Conservation (phyloP, 2,329 filamentous ascomycete species). For the Ploettnerulaceae sp. region DNA sequence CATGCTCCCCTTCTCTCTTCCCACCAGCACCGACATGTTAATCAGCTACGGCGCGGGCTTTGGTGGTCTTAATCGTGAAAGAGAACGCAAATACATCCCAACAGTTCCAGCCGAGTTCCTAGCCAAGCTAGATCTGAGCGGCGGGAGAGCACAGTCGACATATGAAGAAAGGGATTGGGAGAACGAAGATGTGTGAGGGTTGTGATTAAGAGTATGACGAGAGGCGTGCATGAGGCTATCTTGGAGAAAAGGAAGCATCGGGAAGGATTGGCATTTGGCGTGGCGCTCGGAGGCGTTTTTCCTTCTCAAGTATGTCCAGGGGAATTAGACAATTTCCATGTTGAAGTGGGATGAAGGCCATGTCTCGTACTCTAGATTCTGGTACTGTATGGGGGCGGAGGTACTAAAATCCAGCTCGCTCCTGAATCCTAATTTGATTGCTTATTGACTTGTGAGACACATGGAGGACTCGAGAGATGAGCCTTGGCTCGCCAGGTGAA, state of each 20-base stretch:
- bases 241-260: conserved; percentile 1
- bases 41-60: conserved; percentile 93
- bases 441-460: background rate
- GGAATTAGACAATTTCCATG: too few species aligned
- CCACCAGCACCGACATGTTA: conserved; percentile 95
- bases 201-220: background rate
- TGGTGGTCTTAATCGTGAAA: conserved; percentile 84
- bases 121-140: conserved; percentile 66
- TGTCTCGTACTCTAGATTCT: background rate
- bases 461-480: background rate
- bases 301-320: background rate
- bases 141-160: conserved; percentile 48
- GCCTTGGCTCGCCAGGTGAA: background rate
- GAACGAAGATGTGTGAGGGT: conserved; percentile 47
- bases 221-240: conserved; percentile 1
- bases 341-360: too few species aligned
- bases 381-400: too few species aligned
- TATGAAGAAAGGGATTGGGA: conserved; percentile 63
- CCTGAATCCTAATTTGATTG: background rate
- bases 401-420: too few species aligned
- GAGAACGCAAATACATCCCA: conserved; percentile 92
- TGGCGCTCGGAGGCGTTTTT: conserved; percentile 4
- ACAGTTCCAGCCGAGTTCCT: conserved; percentile 92
- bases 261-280: conserved; percentile 10
- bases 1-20: conserved; percentile 92